phyloP scores from a whole-genome alignment of 768 basidiomycete species.

The Russula earlei region DNA sequence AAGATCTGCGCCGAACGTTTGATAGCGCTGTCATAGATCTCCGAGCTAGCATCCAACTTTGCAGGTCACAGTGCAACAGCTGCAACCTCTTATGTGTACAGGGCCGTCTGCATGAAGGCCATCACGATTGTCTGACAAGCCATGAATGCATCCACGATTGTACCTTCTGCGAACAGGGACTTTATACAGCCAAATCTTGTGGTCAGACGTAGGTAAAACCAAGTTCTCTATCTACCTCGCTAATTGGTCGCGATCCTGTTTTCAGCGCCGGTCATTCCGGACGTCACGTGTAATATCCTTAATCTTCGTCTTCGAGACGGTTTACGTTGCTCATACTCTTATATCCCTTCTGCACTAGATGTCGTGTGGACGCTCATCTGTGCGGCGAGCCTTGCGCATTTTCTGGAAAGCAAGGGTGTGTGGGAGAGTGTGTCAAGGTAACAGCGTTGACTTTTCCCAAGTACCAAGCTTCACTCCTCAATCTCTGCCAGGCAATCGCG shows the following conservation, averaged over 20 bases:
- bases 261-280: conserved; percentile 48
- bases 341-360: conserved; percentile 25
- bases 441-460: not conserved
- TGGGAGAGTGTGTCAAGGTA: conserved; percentile 44
- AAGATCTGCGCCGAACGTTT: conserved; percentile 36
- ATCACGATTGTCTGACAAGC: conserved; percentile 42
- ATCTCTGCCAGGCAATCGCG: conserved; percentile 32
- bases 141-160: conserved; percentile 41
- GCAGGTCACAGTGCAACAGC: conserved; percentile 35
- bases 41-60: conserved; percentile 38
- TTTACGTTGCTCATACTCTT: conserved; percentile 26
- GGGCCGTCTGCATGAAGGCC: conserved; percentile 35
- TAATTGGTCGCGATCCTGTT: not conserved
- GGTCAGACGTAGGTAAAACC: conserved; percentile 36
- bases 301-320: not conserved
- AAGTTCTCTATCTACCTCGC: not conserved
- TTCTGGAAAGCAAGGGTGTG: conserved; percentile 40
- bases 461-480: not conserved
- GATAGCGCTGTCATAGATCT: conserved; percentile 39
- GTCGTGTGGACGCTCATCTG: conserved; percentile 39
- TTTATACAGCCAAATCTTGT: conserved; percentile 27
- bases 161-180: conserved; percentile 32
- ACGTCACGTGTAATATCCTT: conserved; percentile 37
- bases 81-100: conserved; percentile 45
- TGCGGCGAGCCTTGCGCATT: conserved; percentile 46